These are phyloP conservation scores for Datura wrightii DNA, from an alignment of 257 asterid genomes.

Conservation along the genomic window DNA sequence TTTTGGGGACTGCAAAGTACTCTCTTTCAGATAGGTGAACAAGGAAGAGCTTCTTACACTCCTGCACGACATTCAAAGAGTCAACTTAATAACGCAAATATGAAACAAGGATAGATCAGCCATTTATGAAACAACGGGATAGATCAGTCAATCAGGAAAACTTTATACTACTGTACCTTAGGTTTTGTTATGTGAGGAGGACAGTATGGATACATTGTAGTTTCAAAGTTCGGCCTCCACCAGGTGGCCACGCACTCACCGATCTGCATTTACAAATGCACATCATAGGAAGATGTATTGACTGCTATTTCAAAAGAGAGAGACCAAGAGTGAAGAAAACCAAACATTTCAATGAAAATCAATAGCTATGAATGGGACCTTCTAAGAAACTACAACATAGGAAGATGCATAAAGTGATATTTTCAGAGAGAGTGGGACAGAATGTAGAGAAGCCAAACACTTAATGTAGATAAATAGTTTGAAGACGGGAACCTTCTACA, in stretches of 20 bases:
- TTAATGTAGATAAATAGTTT: neutral
- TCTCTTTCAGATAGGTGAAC: conserved; percentile 90
- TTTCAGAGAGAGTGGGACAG: neutral
- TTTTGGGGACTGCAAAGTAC: conserved; percentile 95
- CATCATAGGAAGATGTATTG: neutral
- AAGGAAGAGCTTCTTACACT: conserved; percentile 84
- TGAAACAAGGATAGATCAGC: neutral
- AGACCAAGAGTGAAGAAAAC: neutral
- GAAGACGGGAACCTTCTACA: neutral
- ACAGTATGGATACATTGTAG: conserved; percentile 91
- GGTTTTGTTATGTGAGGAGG: conserved; percentile 97
- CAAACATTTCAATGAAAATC: neutral
- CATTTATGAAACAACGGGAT: neutral
- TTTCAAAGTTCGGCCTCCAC: conserved; percentile 99
- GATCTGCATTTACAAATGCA: conserved; percentile 54
- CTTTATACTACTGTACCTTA: conserved; percentile 50
- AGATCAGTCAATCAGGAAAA: neutral
- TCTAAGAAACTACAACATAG: neutral
- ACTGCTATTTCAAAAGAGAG: neutral
- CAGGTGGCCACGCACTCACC: conserved; percentile 97
- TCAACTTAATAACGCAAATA: conserved; percentile 18
- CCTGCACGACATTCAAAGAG: conserved; percentile 54
- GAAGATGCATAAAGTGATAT: neutral
- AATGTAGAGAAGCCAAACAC: neutral
- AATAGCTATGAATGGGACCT: neutral